Base-by-base conservation (phyloP, 208 protist species). In the Crithidia sp. region DNA sequence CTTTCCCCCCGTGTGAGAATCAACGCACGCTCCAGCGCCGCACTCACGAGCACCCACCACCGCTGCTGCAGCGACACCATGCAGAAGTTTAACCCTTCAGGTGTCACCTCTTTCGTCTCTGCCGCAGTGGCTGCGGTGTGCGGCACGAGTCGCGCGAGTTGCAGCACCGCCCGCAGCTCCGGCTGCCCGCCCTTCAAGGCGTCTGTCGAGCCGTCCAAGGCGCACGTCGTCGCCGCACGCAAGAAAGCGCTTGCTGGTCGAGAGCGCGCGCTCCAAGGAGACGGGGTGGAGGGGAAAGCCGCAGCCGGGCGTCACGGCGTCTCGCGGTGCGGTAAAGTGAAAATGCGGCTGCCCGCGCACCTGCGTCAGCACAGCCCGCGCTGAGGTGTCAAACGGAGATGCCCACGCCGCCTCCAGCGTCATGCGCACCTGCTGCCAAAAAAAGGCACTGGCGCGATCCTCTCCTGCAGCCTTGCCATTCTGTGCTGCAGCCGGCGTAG, bases 1-100 rank as follows among this genome's bases (percentile, higher is more conserved):
- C 7, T 7, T n/a, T 40, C 64, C 19, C 50, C 28, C 49, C 79
- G 67, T 2, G 79, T 60, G 7, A 91, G 59, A 3, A 76, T 74
- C 13, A 92, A 57, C 8, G 85, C 84, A 61, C 93, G 90, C 68
- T 97, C 89, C 7, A 97, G 55, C 37, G 86, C 87, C 10, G 85
- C 89, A 10, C 76, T 85, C 44, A 97, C 55, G 58, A 97, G 71
- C 62, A 84, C 81, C 90, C 90, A 95, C 86, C 90, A 95, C 82
- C 94, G 90, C 76, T 92, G 90, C 69, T 88, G 87, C 52, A 90
- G 67, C n/a, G 90, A 81, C 61, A 92, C 80, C 93, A 97, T 94
- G 71, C 88, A 92, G 75, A 95, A 97, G 60, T 79, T 77, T 7
- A 97, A 47, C 16, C 90, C 93, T 67, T 89, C 84, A 2, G 84